Percentiles rank a stretch among this genome's conserved stretches.
phyloP scores from a whole-genome alignment of 2,329 filamentous ascomycete species.

The Aspergillus chevalieri region DNA sequence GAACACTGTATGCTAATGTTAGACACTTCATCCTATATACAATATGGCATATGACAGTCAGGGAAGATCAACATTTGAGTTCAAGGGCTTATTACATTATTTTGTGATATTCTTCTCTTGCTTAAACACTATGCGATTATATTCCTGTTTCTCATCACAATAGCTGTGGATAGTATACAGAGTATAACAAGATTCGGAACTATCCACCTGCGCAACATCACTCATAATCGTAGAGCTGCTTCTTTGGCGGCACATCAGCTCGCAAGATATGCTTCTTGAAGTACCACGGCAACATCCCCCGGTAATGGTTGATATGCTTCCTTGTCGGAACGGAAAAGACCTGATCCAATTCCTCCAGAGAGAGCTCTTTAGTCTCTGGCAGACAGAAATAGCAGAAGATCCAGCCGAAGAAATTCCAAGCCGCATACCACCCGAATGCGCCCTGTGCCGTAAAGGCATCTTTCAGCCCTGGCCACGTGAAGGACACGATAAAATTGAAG shows the following conservation, averaged over 20 bases:
- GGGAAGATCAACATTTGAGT: too few species aligned
- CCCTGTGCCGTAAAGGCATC: slow-evolving; percentile 47
- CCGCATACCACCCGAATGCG: slow-evolving; percentile 54
- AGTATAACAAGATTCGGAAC: too few species aligned
- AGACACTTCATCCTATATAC: too few species aligned
- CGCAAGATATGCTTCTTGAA: slow-evolving; percentile 21
- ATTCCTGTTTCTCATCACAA: too few species aligned
- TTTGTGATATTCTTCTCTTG: too few species aligned
- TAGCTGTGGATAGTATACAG: too few species aligned
- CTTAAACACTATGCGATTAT: too few species aligned
- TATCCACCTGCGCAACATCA: background rate
- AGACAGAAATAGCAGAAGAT: slow-evolving; percentile 48
- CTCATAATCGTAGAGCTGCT: slow-evolving; percentile 21
- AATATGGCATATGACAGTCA: too few species aligned
- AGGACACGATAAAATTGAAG: slow-evolving; percentile 50
- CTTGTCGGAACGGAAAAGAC: slow-evolving; percentile 47
- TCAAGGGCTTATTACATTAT: too few species aligned
- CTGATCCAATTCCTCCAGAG: slow-evolving; percentile 45
- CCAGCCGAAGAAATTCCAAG: slow-evolving; percentile 50
- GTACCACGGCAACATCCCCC: slow-evolving; percentile 25
- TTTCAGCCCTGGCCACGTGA: slow-evolving; percentile 48
- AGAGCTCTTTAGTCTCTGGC: slow-evolving; percentile 45
- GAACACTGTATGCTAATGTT: too few species aligned
- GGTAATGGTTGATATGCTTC: slow-evolving; percentile 24
- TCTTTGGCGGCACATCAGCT: slow-evolving; percentile 21